Percentiles rank a stretch among this genome's conserved stretches.
Evolutionary conservation across 257 asterid species (phyloP).

Genomic region (Nemophila menziesii): DNA sequence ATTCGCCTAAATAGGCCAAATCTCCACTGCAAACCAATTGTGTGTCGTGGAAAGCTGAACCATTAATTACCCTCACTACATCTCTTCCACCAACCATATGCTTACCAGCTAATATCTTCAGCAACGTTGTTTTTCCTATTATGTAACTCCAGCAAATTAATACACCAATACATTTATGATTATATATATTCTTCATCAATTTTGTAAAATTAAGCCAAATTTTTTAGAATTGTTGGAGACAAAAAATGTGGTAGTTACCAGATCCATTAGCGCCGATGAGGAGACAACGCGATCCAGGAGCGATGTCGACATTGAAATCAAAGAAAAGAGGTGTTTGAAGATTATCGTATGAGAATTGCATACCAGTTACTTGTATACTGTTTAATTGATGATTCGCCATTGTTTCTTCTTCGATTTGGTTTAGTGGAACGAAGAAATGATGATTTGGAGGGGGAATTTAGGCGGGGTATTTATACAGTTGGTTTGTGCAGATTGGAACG

Average conservation of each 20-base stretch:
- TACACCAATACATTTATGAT: neutral
- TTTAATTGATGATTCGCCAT: conserved; percentile 1
- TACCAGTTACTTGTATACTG: conserved; percentile 56
- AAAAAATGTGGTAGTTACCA: conserved; percentile 30
- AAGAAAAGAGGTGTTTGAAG: conserved; percentile 50
- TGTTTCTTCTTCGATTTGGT: neutral
- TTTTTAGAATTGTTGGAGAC: too few species aligned
- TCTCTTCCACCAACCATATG: conserved; percentile 97
- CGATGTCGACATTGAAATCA: conserved; percentile 48
- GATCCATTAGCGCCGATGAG: conserved; percentile 98
- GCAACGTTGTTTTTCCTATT: conserved; percentile 78
- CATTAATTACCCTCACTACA: conserved; percentile 71
- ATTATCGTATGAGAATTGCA: conserved; percentile 89
- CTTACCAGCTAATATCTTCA: conserved; percentile 94
- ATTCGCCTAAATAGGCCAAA: conserved; percentile 84
- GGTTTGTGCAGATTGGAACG: neutral
- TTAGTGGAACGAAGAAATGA: too few species aligned
- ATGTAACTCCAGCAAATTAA: conserved; percentile 2
- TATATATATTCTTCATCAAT: too few species aligned
- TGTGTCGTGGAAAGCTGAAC: conserved; percentile 89
- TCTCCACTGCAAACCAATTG: conserved; percentile 80
- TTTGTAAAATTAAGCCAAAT: too few species aligned
- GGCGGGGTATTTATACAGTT: too few species aligned
- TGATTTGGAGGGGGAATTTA: too few species aligned
- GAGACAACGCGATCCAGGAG: conserved; percentile 80